Percentiles rank a stretch among this genome's conserved stretches.
These are phyloP conservation scores for Colletotrichum siamense DNA, from an alignment of 2,329 filamentous ascomycete genomes.

Conservation along the genomic window DNA sequence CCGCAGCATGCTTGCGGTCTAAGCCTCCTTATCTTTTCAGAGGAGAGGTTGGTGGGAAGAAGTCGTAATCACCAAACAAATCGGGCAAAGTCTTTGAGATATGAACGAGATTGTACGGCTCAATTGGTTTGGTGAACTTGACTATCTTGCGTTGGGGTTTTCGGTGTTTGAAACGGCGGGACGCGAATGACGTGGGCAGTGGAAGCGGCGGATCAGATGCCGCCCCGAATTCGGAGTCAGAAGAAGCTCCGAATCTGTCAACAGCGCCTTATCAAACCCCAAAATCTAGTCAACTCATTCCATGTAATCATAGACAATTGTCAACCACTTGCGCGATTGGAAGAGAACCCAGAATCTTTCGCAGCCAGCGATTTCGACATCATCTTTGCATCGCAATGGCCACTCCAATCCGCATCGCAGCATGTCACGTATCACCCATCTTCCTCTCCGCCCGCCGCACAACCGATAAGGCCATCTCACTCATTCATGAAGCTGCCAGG, in stretches of 20 bases:
- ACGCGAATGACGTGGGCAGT: background rate
- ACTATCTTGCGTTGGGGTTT: too few relatives aligned
- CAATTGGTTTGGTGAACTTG: background rate
- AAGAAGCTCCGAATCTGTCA: background rate
- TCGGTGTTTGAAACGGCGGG: background rate
- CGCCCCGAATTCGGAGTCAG: background rate
- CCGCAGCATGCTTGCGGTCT: accelerated
- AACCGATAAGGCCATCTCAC: conserved; percentile 48
- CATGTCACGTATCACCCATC: conserved; percentile 46
- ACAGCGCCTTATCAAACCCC: background rate
- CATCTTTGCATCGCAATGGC: background rate
- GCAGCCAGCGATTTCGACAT: accelerated
- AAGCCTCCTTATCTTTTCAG: background rate
- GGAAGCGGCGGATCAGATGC: background rate
- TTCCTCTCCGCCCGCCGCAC: conserved; percentile 53
- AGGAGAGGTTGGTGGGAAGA: accelerated
- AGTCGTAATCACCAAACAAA: background rate
- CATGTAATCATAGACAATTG: background rate
- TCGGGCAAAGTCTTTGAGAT: background rate
- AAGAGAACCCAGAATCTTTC: background rate
- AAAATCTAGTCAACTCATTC: background rate
- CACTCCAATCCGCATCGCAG: conserved; percentile 28
- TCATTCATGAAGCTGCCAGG: conserved; percentile 49
- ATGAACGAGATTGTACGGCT: background rate
- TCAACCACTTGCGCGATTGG: background rate